Evolutionary conservation across 1,284 basidiomycete genomes (phyloP), one percentile per base, ranked within the genome.

Genomic region (Sparassis latifolia): DNA sequence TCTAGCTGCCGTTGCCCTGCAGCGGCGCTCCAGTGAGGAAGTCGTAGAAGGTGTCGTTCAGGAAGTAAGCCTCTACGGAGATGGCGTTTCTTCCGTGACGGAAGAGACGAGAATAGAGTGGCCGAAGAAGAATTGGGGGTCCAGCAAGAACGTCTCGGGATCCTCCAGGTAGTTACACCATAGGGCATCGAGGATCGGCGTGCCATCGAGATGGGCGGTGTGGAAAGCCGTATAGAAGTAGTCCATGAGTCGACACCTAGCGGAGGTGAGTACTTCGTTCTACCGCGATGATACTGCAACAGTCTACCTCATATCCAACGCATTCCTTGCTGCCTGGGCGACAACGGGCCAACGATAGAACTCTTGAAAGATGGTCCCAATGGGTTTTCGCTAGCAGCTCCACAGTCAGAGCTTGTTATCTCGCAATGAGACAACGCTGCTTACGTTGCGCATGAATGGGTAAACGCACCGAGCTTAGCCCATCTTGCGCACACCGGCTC

Each of bases 171-270:
- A 86, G 47, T 76, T 74, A 73, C 77, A 84, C 73, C 75, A 86
- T 30, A 86, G 65, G 7, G 83, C 80, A 53, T 78, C 69, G 39
- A 85, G 67, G 31, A 84, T 71, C 2, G 84, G 82, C 1, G 81
- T 80, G 10, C 83, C 84, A 56, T 80, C 76, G n/a, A 69, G 48
- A 48, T 71, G 67, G 10, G 80, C 78, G 46, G 74, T 62, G 63
- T 86, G 83, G 70, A 87, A 77, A 2, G 80, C 74, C 3, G 85
- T 86, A 66, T 86, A 87, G 53, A 86, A 65, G 69, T 88, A 88
- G 63, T 87, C 84, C 51, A 88, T 59, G 3, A 88, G 70, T 49
- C 81, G 79, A 59, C 86, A 85, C 20, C 81, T 82, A 50, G 31
- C 10, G 20, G 20, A 20, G 20, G 20, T 20, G 20, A 20, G 20